Evolutionary conservation across 495 filamentous ascomycete genomes (phyloP).

Genomic region (Platismatia glauca): DNA sequence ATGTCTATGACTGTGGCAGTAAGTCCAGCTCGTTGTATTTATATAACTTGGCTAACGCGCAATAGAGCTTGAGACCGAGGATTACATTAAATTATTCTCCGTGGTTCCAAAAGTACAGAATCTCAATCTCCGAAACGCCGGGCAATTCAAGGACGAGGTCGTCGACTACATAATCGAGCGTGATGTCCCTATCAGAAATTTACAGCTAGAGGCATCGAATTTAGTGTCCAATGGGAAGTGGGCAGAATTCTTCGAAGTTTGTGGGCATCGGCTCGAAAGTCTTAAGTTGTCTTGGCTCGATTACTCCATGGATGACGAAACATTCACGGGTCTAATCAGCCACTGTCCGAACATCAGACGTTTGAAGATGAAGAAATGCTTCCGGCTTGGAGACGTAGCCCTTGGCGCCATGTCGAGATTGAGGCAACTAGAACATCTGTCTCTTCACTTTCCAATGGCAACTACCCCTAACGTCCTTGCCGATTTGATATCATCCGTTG

Average conservation of each 20-base stretch:
- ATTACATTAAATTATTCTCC: slow-evolving; percentile 75
- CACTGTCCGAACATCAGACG: slow-evolving; percentile 56
- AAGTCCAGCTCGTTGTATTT: slow-evolving; percentile 22
- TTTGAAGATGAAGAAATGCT: slow-evolving; percentile 62
- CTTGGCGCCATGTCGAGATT: slow-evolving; percentile 48
- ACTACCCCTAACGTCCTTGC: slow-evolving; percentile 49
- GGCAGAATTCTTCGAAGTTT: slow-evolving; percentile 51
- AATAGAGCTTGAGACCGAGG: slow-evolving; percentile 57
- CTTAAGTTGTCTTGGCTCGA: slow-evolving; percentile 61
- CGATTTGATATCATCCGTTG: slow-evolving; percentile 49
- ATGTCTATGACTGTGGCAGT: slow-evolving; percentile 72
- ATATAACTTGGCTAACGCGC: neutral
- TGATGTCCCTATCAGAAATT: slow-evolving; percentile 48
- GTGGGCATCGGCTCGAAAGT: slow-evolving; percentile 53
- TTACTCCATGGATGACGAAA: slow-evolving; percentile 64
- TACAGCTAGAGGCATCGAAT: slow-evolving; percentile 70
- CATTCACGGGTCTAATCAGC: slow-evolving; percentile 44
- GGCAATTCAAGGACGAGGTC: slow-evolving; percentile 75
- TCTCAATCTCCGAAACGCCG: slow-evolving; percentile 67
- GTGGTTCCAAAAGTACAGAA: slow-evolving; percentile 55
- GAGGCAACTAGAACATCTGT: slow-evolving; percentile 57
- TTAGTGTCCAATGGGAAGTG: slow-evolving; percentile 64
- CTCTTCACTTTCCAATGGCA: slow-evolving; percentile 51
- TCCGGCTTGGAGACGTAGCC: slow-evolving; percentile 38
- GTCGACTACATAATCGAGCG: slow-evolving; percentile 71